A percentile compares a stretch with the other conserved stretches of the same genome.
Conservation (phyloP, 2,329 filamentous ascomycete genomes). For the Alternaria viburni region DNA sequence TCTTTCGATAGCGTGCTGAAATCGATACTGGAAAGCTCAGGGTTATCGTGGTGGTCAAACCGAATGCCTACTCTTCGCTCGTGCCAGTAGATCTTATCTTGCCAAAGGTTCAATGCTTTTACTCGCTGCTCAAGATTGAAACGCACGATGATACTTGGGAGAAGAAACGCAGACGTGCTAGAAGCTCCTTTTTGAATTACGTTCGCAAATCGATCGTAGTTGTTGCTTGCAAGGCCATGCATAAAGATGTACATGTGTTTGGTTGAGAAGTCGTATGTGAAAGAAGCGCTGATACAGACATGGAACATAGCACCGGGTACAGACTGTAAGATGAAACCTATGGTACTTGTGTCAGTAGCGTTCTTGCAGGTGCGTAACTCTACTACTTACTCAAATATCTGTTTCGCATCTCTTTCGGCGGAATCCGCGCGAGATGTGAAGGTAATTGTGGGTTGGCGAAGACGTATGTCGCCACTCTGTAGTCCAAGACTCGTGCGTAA, state of each 20-base stretch:
- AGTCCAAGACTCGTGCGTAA: neutral
- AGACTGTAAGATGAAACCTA: constrained; percentile 9
- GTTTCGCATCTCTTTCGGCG: neutral
- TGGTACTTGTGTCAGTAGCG: too few relatives aligned
- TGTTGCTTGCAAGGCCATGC: constrained; percentile 8
- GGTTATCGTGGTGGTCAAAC: neutral
- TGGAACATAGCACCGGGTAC: neutral
- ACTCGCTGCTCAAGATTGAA: constrained; percentile 6
- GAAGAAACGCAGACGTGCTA: constrained; percentile 5
- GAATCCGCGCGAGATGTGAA: neutral
- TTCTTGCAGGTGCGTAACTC: too few relatives aligned
- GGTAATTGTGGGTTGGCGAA: neutral
- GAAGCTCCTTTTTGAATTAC: neutral
- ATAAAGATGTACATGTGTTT: constrained; percentile 25
- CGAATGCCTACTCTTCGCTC: constrained; percentile 13
- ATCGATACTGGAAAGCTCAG: neutral
- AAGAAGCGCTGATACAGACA: constrained; percentile 14
- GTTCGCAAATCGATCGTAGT: neutral
- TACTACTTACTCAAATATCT: neutral
- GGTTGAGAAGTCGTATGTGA: constrained; percentile 25
- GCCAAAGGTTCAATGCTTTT: neutral
- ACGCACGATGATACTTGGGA: constrained; percentile 17
- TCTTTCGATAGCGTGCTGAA: constrained; percentile 10
- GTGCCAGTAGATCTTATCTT: constrained; percentile 12
- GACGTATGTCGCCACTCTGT: neutral